phyloP scores from a whole-genome alignment of 805 yeast genomes.

The Candida oleophila region DNA sequence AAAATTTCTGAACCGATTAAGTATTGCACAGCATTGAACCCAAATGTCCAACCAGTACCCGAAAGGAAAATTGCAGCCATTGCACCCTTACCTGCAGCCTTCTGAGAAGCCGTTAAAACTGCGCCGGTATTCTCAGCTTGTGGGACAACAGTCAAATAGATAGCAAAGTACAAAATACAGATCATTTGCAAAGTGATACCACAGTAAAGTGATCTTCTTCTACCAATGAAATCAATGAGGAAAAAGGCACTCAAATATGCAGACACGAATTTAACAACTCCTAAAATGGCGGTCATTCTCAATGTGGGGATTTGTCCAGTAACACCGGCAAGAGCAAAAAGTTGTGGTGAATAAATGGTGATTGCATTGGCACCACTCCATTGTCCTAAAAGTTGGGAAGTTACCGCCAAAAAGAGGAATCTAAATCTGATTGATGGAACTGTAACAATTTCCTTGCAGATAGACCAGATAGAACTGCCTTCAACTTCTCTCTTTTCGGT shows the following conservation, averaged over 20 bases:
- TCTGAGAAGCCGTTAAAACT: constrained; percentile 27
- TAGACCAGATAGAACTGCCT: constrained; percentile 18
- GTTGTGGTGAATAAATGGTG: constrained; percentile 56
- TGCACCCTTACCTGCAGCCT: constrained; percentile 45
- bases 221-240: constrained; percentile 52
- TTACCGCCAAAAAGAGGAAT: constrained; percentile 39
- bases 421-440: constrained; percentile 46
- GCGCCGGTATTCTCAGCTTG: constrained; percentile 33
- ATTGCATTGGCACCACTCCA: constrained; percentile 62
- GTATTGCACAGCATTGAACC: constrained; percentile 57
- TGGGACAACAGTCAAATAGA: constrained; percentile 46
- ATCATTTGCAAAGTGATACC: constrained; percentile 48
- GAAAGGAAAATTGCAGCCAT: constrained; percentile 48
- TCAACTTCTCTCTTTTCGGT: constrained; percentile 30
- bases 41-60: constrained; percentile 60
- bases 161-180: constrained; percentile 45
- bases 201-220: constrained; percentile 48
- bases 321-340: constrained; percentile 48
- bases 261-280: constrained; percentile 50
- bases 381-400: constrained; percentile 50
- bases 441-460: constrained; percentile 31
- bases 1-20: constrained; percentile 54
- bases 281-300: constrained; percentile 51
- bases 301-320: constrained; percentile 37
- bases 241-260: constrained; percentile 54